These are phyloP conservation scores for Mycena crocata DNA, from an alignment of 768 basidiomycete genomes.

Conservation along the genomic window DNA sequence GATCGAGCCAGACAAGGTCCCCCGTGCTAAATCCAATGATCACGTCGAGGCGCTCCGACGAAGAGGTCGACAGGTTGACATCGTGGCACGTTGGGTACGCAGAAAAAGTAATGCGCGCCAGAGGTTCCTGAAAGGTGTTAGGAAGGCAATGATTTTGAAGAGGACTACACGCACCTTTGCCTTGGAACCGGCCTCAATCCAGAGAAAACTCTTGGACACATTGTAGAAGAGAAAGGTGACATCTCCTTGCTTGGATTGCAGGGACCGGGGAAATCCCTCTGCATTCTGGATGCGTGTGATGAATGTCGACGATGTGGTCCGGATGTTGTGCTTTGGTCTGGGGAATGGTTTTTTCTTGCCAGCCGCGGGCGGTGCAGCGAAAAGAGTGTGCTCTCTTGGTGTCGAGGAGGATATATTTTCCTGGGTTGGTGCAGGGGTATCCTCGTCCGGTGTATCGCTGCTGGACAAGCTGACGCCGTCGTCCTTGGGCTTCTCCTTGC, in stretches of 20 bases:
- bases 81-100: slow-evolving; percentile 92
- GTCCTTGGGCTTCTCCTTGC: slow-evolving; percentile 64
- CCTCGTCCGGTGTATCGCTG: slow-evolving; percentile 81
- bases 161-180: slow-evolving; percentile 68
- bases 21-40: slow-evolving; percentile 94
- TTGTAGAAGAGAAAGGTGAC: slow-evolving; percentile 90
- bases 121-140: slow-evolving; percentile 74
- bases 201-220: slow-evolving; percentile 82
- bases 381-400: slow-evolving; percentile 65
- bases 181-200: slow-evolving; percentile 89
- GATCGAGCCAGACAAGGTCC: slow-evolving; percentile 97
- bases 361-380: slow-evolving; percentile 58
- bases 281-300: slow-evolving; percentile 86
- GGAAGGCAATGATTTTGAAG: background rate
- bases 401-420: slow-evolving; percentile 55
- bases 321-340: slow-evolving; percentile 91
- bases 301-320: slow-evolving; percentile 93
- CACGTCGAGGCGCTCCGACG: slow-evolving; percentile 83
- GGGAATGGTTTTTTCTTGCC: slow-evolving; percentile 74
- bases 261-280: slow-evolving; percentile 78
- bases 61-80: slow-evolving; percentile 83
- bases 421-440: slow-evolving; percentile 50
- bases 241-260: slow-evolving; percentile 88
- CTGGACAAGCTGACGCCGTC: slow-evolving; percentile 86
- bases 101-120: slow-evolving; percentile 87